phyloP scores from a whole-genome alignment of 805 yeast species.

The Yamadazyma tumulicola region DNA sequence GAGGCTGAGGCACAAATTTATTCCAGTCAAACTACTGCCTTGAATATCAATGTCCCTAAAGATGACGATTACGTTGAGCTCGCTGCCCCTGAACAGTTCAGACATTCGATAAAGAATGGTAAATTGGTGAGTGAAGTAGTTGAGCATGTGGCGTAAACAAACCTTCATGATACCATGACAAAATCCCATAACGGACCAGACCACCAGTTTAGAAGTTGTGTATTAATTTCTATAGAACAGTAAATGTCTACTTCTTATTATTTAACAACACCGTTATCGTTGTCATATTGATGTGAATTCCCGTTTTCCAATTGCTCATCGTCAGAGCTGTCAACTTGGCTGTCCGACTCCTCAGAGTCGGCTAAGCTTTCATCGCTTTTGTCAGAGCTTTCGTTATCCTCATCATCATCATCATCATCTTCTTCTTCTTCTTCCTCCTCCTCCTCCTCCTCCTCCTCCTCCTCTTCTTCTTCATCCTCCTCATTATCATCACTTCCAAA shows the following conservation, averaged over 20 bases:
- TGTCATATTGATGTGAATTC: neutral
- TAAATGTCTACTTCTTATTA: too few species aligned
- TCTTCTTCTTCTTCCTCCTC: conserved; percentile 14
- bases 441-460: conserved; percentile 11
- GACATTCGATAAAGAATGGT: conserved; percentile 63
- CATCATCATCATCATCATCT: conserved; percentile 9
- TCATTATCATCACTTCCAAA: conserved; percentile 43
- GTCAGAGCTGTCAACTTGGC: conserved; percentile 1
- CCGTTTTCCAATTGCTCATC: too few species aligned
- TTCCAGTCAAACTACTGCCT: conserved; percentile 79
- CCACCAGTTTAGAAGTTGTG: too few species aligned
- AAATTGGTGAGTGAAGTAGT: conserved; percentile 68
- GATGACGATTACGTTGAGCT: conserved; percentile 76
- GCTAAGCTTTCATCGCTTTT: conserved; percentile 11
- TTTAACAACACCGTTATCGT: neutral
- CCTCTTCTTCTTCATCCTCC: conserved; percentile 11
- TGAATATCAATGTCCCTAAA: conserved; percentile 80
- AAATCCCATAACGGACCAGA: too few species aligned
- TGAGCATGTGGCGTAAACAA: conserved; percentile 62
- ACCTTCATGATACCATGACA: too few species aligned
- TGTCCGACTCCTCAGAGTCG: conserved; percentile 8
- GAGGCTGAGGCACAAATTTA: conserved; percentile 63
- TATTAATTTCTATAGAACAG: too few species aligned
- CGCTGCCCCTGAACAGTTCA: conserved; percentile 89
- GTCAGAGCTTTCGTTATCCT: conserved; percentile 6